A percentile compares a stretch with the other conserved stretches of the same genome.
phyloP scores from a whole-genome alignment of 1,284 basidiomycete species.

The Nidula niveotomentosa region DNA sequence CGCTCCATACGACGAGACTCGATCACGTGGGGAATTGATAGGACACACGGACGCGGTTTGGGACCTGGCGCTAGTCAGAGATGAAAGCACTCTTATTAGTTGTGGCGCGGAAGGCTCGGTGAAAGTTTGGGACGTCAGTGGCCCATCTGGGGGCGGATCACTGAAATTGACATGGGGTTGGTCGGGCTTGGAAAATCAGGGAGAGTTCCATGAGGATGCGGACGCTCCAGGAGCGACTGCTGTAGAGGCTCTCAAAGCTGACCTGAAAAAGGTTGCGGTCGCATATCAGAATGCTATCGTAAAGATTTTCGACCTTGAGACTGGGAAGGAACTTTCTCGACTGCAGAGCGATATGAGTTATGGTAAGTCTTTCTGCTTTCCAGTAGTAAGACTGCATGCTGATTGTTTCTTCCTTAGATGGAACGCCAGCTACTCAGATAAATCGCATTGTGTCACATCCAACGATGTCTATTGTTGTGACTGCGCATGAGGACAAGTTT shows the following conservation, averaged over 20 bases:
- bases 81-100: slow-evolving; percentile 81
- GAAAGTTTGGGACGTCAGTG: slow-evolving; percentile 90
- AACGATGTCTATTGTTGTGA: slow-evolving; percentile 85
- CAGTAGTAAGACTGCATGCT: background rate
- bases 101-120: slow-evolving; percentile 90
- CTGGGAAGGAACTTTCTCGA: slow-evolving; percentile 75
- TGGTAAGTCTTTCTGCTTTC: slow-evolving; percentile 44
- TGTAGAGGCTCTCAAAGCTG: slow-evolving; percentile 77
- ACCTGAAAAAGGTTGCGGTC: slow-evolving; percentile 83
- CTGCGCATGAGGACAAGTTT: slow-evolving; percentile 93
- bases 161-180: slow-evolving; percentile 82
- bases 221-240: slow-evolving; percentile 74
- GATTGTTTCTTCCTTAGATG: slow-evolving; percentile 45
- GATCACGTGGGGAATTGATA: slow-evolving; percentile 78
- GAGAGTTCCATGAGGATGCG: slow-evolving; percentile 49
- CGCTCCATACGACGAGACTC: slow-evolving; percentile 82
- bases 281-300: slow-evolving; percentile 90
- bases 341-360: slow-evolving; percentile 71
- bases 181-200: slow-evolving; percentile 62
- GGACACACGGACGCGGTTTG: slow-evolving; percentile 96
- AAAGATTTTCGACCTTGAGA: slow-evolving; percentile 89
- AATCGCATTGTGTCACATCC: slow-evolving; percentile 92
- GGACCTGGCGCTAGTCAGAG: slow-evolving; percentile 82
- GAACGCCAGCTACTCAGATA: slow-evolving; percentile 75
- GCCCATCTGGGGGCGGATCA: slow-evolving; percentile 56